Evolutionary conservation across 495 filamentous ascomycete species (phyloP), one percentile per base, ranked within the genome.

Genomic region (Penicillium alfredii): DNA sequence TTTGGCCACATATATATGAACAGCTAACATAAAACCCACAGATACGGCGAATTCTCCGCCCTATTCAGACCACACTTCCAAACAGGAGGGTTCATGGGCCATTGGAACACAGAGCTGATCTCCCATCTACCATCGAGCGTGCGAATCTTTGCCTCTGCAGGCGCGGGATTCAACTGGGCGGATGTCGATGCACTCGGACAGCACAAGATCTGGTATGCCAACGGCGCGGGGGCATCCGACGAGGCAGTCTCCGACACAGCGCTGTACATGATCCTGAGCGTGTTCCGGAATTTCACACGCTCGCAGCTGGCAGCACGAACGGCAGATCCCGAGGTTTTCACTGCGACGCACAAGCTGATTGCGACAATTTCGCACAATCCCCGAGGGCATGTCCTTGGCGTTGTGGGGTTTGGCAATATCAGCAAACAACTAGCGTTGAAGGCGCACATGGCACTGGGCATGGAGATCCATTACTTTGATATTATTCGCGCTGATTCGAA

Each of bases 41-140:
- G 66, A 54, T 86, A 80, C 70, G 81, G 81, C 2, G 59, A 82
- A 43, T 84, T 85, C 47, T 64, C 64, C 2, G 82, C 77, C 15
- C 76, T 84, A 43, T 80, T 84, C 52, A 66, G 81, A 13, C 82
- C 81, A 2, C 81, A 80, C 48, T 85, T 79, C 78, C 78, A 79
- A 36, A 82, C 74, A 0, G 81, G 80, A 8, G 77, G 75, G 6
- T 79, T 84, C 61, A 84, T 50, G 42, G 78, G 78, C 19, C 60
- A 64, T 27, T 86, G 82, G 82, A 79, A 86, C 47, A 53, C 61
- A 26, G 81, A 85, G 51, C 58, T 85, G 15, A 79, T 86, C 23
- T 48, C 60, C 4, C 50, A 81, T 12, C 63, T 86, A n/a, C 82
- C 82, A 1, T 36, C 64, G 12, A 73, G 69, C 17, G 73, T 81